Conservation (phyloP, 768 basidiomycete genomes). For the Leccinum subgranulosum region DNA sequence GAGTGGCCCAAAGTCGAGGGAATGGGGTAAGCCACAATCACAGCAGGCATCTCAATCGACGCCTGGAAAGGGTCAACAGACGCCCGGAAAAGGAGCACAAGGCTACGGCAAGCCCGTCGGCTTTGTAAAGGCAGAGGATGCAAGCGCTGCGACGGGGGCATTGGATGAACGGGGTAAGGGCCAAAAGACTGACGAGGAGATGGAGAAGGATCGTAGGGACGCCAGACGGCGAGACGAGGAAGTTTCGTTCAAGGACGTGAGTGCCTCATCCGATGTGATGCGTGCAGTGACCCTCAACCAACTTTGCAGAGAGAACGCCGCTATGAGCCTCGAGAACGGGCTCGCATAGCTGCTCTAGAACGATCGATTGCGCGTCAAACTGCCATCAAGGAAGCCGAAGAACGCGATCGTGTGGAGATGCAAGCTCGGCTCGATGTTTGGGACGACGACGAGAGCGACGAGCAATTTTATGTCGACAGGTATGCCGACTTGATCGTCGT, state of each 20-base stretch:
- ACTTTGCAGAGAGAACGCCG: conserved; percentile 76
- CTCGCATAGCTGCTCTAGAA: conserved; percentile 74
- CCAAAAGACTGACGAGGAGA: conserved; percentile 81
- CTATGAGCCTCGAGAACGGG: conserved; percentile 88
- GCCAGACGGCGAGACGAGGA: conserved; percentile 77
- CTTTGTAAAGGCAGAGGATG: conserved; percentile 73
- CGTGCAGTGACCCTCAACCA: conserved; percentile 3
- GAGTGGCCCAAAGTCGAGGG: conserved; percentile 73
- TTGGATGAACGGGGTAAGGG: conserved; percentile 36
- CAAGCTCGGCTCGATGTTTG: conserved; percentile 79
- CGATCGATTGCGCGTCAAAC: conserved; percentile 72
- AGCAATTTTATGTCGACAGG: conserved; percentile 91
- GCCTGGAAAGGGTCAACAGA: conserved; percentile 41
- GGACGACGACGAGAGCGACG: conserved; percentile 93
- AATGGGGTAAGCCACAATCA: conserved; percentile 64
- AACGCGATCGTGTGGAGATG: conserved; percentile 77
- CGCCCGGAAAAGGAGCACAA: conserved; percentile 67
- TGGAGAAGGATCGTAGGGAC: conserved; percentile 80
- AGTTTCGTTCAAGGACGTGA: conserved; percentile 79
- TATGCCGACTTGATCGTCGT: conserved; percentile 33
- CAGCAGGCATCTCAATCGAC: conserved; percentile 36
- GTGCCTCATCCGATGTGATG: conserved; percentile 28
- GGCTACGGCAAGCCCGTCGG: conserved; percentile 76
- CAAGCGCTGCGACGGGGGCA: conserved; percentile 35
- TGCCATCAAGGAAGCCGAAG: conserved; percentile 70